Evolutionary conservation across 352 stramenopile genomes (phyloP), one percentile per base, ranked within the genome.

Genomic region (Nothophytophthora sp.): DNA sequence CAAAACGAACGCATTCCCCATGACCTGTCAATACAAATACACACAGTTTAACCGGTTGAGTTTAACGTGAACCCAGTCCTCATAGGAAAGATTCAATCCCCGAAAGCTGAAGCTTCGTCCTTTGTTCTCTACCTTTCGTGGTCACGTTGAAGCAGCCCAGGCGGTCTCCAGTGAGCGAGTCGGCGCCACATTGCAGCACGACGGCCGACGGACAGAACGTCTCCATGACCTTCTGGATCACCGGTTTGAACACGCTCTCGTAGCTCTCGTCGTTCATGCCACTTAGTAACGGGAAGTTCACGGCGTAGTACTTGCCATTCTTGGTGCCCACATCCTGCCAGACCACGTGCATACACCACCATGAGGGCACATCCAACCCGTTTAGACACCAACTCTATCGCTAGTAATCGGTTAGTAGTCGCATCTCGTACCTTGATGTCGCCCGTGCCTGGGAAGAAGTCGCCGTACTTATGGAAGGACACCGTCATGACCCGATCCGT

Each of bases 401-500:
- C n/a, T n/a, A 33, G 8, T 25, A n/a, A 12, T 33, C 23, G 16
- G 35, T 5, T 23, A 8, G 19, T 30, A 18, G 7, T 33, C 7
- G 27, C 16, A 22, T 12, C 7, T 23, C 27, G 13, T 40, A 64
- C 55, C 63, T 88, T 86, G 55, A 89, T 69, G 27, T 98, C 90
- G 16, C 96, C 96, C 5, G 97, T 99, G 22, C 96, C 96, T 4
- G 97, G 96, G 70, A 99, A 99, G 66, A 98, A 99, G 48, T 99
- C 94, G 29, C 96, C 96, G 61, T 98, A 99, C 46, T 99, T 99
- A 76, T 99, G 97, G 57, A 99, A 98, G 16, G 87, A 98, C 8
- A 98, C 87, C 1, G 97, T 99, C 96, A 99, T 99, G 42, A 99
- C 97, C 5, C 96, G 82, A 67, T 99, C 93, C 3, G 95, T 99